A percentile compares a stretch with the other conserved stretches of the same genome.
Conservation (phyloP, 108 stramenopile genomes). For the Pseudonitzschia delicatissima region DNA sequence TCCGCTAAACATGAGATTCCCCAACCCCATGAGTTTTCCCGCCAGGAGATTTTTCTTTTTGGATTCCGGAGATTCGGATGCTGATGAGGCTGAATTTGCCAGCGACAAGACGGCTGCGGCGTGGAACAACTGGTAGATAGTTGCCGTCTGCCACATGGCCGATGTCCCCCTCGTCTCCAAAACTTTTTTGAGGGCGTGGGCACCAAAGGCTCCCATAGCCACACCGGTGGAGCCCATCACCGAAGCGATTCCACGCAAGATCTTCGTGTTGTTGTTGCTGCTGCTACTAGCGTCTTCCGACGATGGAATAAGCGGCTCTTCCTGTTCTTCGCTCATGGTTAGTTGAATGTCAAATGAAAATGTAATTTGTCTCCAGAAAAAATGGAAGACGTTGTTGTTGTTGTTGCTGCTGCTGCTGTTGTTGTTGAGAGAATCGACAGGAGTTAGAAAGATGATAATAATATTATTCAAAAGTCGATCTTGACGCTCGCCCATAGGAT, state of each 20-base stretch:
- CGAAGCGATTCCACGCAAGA: conserved; percentile 43
- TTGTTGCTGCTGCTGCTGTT: too few relatives aligned
- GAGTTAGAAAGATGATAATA: too few relatives aligned
- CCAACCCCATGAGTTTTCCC: conserved; percentile 69
- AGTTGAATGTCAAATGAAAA: too few relatives aligned
- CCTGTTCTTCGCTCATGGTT: too few relatives aligned
- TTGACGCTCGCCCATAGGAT: too few relatives aligned
- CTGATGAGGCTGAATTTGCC: conserved; percentile 24
- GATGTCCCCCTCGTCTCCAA: conserved; percentile 46
- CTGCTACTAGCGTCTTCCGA: too few relatives aligned
- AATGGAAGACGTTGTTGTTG: too few relatives aligned
- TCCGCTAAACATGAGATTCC: conserved; percentile 74
- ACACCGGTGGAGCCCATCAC: conserved; percentile 71
- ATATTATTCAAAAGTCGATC: too few relatives aligned
- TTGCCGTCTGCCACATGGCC: conserved; percentile 79
- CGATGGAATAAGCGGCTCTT: too few relatives aligned
- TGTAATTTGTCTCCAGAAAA: too few relatives aligned
- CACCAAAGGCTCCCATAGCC: conserved; percentile 69
- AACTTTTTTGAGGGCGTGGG: conserved; percentile 63
- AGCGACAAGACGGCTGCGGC: conserved; percentile 73
- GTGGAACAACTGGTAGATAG: conserved; percentile 77
- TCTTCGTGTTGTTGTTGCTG: neutral
- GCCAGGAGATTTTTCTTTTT: conserved; percentile 17
- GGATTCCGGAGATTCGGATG: neutral
- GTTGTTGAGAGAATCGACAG: too few relatives aligned